Percentiles rank a stretch among this genome's conserved stretches.
Conservation (phyloP, 257 asterid species). For the Solanum virginianum region DNA sequence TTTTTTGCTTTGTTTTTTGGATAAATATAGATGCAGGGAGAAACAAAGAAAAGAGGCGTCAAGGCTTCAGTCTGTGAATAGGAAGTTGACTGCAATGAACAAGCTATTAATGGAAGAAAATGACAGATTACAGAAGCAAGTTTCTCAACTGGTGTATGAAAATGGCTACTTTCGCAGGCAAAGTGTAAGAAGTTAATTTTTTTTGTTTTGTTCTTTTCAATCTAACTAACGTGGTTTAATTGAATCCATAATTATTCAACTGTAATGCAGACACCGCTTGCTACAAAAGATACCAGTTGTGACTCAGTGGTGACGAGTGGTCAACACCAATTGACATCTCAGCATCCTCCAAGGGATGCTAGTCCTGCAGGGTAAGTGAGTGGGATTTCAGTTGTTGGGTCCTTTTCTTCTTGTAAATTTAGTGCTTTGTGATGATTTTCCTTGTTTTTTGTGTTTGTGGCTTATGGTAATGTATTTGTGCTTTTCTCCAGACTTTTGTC, state of each 20-base stretch:
- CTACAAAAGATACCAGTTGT: conserved; percentile 79
- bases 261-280: conserved; percentile 43
- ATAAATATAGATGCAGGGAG: conserved; percentile 64
- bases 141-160: conserved; percentile 72
- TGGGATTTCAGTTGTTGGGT: conserved; percentile 29
- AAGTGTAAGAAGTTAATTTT: conserved; percentile 18
- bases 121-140: conserved; percentile 87
- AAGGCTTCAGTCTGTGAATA: conserved; percentile 65
- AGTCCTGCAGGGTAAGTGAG: conserved; percentile 98
- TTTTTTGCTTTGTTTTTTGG: neutral
- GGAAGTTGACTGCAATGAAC: conserved; percentile 93
- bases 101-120: conserved; percentile 87
- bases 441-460: conserved; percentile 23
- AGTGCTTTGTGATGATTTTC: conserved; percentile 11
- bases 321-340: conserved; percentile 68
- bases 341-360: conserved; percentile 94
- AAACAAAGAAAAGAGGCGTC: conserved; percentile 88
- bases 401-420: conserved; percentile 33
- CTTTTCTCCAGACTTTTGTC: conserved; percentile 65
- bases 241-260: neutral
- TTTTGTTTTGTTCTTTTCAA: neutral
- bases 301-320: conserved; percentile 90
- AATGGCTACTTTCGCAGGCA: conserved; percentile 73
- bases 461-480: conserved; percentile 9
- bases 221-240: neutral